A percentile compares a stretch with the other conserved stretches of the same genome.
These are phyloP conservation scores for Teratosphaeria destructans DNA, from an alignment of 2,329 filamentous ascomycete genomes.

Conservation along the genomic window DNA sequence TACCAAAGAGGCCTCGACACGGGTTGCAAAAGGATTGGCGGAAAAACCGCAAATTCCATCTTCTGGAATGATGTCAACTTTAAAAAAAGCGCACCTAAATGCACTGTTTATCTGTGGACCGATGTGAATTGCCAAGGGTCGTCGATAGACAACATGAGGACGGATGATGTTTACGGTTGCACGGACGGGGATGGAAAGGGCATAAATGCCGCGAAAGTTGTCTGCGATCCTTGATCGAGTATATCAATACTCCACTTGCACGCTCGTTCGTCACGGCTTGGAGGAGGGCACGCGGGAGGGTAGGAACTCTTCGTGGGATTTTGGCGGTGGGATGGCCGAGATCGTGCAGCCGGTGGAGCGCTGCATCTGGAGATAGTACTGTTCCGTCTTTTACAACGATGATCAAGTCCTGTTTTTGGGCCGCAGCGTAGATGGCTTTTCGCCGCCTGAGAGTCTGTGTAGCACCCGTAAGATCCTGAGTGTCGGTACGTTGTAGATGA, in stretches of 20 bases:
- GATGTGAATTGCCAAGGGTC: no score
- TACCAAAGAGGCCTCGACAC: no score
- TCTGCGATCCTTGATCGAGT: slow-evolving; percentile 49
- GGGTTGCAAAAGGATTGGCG: no score
- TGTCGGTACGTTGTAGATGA: slow-evolving; percentile 64
- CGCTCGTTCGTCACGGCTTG: slow-evolving; percentile 69
- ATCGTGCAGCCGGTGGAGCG: slow-evolving; percentile 52
- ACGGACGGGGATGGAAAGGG: no score
- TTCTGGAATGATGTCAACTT: no score
- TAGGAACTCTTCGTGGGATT: slow-evolving; percentile 62
- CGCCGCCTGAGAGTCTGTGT: slow-evolving; percentile 62
- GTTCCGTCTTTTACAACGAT: slow-evolving; percentile 81
- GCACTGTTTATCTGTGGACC: no score
- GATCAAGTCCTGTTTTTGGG: slow-evolving; percentile 72
- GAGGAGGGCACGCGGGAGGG: slow-evolving; percentile 66
- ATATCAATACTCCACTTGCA: slow-evolving; percentile 48
- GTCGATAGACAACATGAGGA: no score
- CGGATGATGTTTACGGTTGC: no score
- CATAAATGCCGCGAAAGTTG: no score
- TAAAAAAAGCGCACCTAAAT: no score
- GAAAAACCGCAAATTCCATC: no score
- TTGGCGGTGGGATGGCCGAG: slow-evolving; percentile 45
- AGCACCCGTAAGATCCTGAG: slow-evolving; percentile 82
- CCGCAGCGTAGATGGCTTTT: slow-evolving; percentile 63
- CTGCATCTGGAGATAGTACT: slow-evolving; percentile 90